Base-by-base conservation (phyloP, 257 asterid species). In the Thymus quinquecostatus region DNA sequence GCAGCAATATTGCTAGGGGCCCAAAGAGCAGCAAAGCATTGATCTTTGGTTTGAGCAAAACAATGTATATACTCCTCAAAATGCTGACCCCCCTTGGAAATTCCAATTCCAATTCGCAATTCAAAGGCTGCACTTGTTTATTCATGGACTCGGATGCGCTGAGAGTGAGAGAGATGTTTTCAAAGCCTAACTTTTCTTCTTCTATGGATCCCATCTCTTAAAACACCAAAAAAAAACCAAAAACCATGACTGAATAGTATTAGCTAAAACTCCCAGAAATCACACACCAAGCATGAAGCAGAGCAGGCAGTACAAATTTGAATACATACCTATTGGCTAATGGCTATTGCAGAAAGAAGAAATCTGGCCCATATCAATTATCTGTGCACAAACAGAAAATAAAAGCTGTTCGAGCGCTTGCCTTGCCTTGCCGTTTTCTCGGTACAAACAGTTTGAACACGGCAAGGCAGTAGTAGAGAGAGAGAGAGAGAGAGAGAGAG, bases 11-110 rank as follows among this genome's bases (percentile, higher is more conserved):
- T 11, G 98, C 97, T 8, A 93, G 75, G 2, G 97, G 96, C 10
- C 97, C 98, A 57, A 93, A 91, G 7, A 96, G 98, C 34, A 93
- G 92, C 85, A 93, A 82, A 28, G 81, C 71, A 40, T 85, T 93
- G 79, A 90, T 93, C 86, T 86, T 93, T 33, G 96, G 92, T 78
- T 75, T 86, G 53, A 93, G 64, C 82, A 93, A 67, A 74, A 93
- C 89, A 64, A 81, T 43, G 82, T 88, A 81, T 54, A 86, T 79
- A 78, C 96, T 93, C 78, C 85, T 86, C 66, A 90, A 50, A 43
- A 85, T 53, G 66, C 85, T 75, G 75, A 86, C 85, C 76, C 72
- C 87, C 71, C 77, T 77, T 55, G 80, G 67, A 8, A 82, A 73
- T 12, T 30, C 74, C 75, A 2, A 45, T 41, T 49, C 65, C 21